Conservation (phyloP, 768 basidiomycete genomes). For the Naganishia onofrii region DNA sequence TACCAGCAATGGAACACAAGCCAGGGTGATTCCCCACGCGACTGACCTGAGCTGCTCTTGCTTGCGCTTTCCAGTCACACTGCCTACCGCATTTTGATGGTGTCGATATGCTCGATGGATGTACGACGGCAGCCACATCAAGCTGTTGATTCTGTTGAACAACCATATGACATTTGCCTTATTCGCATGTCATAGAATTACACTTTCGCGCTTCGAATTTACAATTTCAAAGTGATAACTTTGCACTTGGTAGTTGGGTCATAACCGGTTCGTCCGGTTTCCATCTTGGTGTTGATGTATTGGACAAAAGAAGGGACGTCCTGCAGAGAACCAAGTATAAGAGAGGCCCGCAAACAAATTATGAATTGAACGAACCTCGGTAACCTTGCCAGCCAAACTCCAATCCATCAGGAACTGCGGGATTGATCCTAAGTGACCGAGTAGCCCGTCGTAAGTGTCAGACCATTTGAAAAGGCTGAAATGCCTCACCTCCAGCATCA, state of each 20-base stretch:
- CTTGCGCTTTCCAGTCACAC: no score
- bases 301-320: slow-evolving; percentile 50
- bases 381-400: slow-evolving; percentile 44
- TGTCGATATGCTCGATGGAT: no score
- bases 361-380: slow-evolving; percentile 31
- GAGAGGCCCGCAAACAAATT: not conserved
- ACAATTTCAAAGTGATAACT: not conserved
- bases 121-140: no score
- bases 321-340: slow-evolving; percentile 12
- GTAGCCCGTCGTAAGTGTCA: slow-evolving; percentile 11
- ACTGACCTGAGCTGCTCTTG: no score
- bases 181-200: no score
- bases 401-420: slow-evolving; percentile 48
- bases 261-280: not conserved
- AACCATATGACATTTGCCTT: no score
- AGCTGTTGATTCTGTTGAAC: no score
- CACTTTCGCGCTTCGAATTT: not conserved
- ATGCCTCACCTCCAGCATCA: slow-evolving; percentile 46
- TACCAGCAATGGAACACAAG: no score
- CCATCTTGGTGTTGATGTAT: slow-evolving; percentile 24
- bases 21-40: no score
- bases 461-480: slow-evolving; percentile 1
- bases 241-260: not conserved
- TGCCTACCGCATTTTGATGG: no score
- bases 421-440: slow-evolving; percentile 39